These are phyloP conservation scores for Pythium dissotocum DNA, from an alignment of 352 stramenopile genomes.

Conservation along the genomic window DNA sequence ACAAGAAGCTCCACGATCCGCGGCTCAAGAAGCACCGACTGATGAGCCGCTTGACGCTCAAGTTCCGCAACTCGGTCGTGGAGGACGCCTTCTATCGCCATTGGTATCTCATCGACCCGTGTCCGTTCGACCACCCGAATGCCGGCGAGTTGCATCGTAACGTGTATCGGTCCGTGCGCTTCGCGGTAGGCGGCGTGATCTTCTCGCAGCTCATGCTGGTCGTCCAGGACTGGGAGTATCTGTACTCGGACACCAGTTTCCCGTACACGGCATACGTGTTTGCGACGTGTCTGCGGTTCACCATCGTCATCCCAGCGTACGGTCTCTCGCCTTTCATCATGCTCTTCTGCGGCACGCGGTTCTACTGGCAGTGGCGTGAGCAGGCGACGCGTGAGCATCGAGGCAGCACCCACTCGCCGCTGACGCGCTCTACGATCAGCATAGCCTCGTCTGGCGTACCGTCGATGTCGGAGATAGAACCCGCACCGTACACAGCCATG, in stretches of 20 bases:
- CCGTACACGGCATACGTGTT: slow-evolving; percentile 23
- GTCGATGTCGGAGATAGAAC: background rate
- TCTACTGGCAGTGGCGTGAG: slow-evolving; percentile 34
- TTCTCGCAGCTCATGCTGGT: slow-evolving; percentile 40
- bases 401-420: slow-evolving; percentile 26
- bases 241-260: slow-evolving; percentile 26
- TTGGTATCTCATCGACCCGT: slow-evolving; percentile 49
- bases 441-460: slow-evolving; percentile 2
- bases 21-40: slow-evolving; percentile 38
- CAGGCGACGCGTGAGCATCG: slow-evolving; percentile 24
- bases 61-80: slow-evolving; percentile 40
- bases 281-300: slow-evolving; percentile 33
- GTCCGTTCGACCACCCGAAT: slow-evolving; percentile 47
- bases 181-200: slow-evolving; percentile 39
- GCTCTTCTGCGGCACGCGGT: slow-evolving; percentile 31
- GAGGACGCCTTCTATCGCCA: slow-evolving; percentile 46
- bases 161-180: slow-evolving; percentile 39
- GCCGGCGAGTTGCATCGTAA: slow-evolving; percentile 37
- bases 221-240: slow-evolving; percentile 46
- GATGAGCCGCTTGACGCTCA: slow-evolving; percentile 34
- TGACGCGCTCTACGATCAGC: slow-evolving; percentile 4
- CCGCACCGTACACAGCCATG: slow-evolving; percentile 10
- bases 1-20: slow-evolving; percentile 35
- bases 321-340: slow-evolving; percentile 26
- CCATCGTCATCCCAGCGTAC: slow-evolving; percentile 40